Evolutionary conservation across 2,329 filamentous ascomycete genomes (phyloP).

Genomic region (Passalora sequoiae): DNA sequence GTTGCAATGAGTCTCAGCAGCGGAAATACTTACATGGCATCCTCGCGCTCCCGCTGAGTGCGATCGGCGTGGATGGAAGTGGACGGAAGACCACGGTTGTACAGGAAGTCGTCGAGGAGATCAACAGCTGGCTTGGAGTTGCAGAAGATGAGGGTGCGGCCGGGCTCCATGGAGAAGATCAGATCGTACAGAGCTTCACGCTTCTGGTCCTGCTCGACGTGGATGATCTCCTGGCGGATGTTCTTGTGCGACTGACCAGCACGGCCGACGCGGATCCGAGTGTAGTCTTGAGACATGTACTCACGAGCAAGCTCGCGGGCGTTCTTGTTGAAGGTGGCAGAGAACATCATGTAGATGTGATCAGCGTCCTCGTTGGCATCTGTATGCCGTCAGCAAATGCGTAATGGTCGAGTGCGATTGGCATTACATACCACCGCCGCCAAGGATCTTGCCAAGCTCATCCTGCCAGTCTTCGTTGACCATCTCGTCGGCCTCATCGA

Average conservation of each 20-base stretch:
- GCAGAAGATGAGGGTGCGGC: constrained; percentile 83
- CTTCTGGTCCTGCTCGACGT: constrained; percentile 62
- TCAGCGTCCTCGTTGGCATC: constrained; percentile 72
- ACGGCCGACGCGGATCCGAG: constrained; percentile 81
- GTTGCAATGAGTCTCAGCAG: background rate
- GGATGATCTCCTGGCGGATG: constrained; percentile 71
- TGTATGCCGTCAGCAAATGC: constrained; percentile 25
- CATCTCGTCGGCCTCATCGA: constrained; percentile 96
- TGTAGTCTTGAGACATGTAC: constrained; percentile 67
- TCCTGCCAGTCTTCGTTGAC: constrained; percentile 70
- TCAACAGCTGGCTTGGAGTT: constrained; percentile 76
- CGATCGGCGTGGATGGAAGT: constrained; percentile 86
- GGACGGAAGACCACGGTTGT: constrained; percentile 67
- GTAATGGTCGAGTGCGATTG: background rate
- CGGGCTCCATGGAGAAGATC: constrained; percentile 63
- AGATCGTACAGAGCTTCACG: constrained; percentile 66
- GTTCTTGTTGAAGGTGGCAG: constrained; percentile 82
- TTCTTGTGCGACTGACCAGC: constrained; percentile 72
- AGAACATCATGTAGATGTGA: constrained; percentile 75
- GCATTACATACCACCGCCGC: constrained; percentile 73
- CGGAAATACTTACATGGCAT: constrained; percentile 62
- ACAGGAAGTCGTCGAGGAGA: constrained; percentile 80
- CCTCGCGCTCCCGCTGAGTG: constrained; percentile 86
- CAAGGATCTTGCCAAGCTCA: constrained; percentile 69
- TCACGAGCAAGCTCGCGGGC: constrained; percentile 71